Percentiles rank a stretch among this genome's conserved stretches.
Evolutionary conservation across 2,329 filamentous ascomycete genomes (phyloP).

Genomic region (Fusarium ambrosium): DNA sequence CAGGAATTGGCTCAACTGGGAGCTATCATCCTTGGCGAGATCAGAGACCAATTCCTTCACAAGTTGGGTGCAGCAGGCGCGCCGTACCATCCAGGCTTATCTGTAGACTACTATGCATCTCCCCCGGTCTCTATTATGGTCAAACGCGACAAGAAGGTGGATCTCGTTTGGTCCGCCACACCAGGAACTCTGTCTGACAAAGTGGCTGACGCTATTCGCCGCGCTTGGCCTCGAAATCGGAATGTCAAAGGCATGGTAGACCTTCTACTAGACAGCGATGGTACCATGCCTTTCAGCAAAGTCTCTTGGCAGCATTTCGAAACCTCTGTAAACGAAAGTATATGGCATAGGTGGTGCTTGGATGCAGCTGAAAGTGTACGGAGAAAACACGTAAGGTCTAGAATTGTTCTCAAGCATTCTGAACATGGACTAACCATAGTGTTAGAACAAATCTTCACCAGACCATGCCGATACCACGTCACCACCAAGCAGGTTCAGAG

Average conservation of each 20-base stretch:
- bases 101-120: no score
- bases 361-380: not conserved
- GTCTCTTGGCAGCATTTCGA: no score
- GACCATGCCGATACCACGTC: not conserved
- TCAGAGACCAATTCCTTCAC: not conserved
- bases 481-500: not conserved
- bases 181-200: no score
- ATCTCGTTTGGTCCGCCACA: not conserved
- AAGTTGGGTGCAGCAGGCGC: not conserved
- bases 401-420: not conserved
- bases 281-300: not conserved
- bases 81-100: no score
- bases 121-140: not conserved
- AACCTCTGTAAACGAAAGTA: not conserved
- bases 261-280: not conserved
- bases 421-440: not conserved
- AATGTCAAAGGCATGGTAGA: not conserved
- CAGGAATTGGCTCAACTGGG: no score
- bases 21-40: accelerated
- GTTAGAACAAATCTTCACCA: accelerated
- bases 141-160: not conserved
- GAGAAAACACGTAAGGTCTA: not conserved
- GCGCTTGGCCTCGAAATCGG: not conserved
- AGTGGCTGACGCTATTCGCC: not conserved
- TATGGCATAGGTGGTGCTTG: not conserved